Evolutionary conservation across 2,329 filamentous ascomycete genomes (phyloP), one percentile per base, ranked within the genome.

Genomic region (Aureobasidium sp.): DNA sequence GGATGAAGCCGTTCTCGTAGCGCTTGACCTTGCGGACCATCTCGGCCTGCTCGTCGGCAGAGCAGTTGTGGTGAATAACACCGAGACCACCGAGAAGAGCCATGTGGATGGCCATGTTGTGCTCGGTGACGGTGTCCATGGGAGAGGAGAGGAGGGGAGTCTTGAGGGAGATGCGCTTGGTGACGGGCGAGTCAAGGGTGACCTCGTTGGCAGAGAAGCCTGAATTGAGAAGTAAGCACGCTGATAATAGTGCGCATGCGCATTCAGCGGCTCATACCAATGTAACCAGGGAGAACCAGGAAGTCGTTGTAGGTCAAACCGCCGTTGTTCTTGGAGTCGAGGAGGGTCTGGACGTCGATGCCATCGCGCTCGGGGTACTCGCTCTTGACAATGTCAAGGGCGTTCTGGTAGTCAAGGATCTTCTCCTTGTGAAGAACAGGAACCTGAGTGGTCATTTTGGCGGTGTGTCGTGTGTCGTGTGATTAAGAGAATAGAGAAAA

Each of bases 1-100:
- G 82, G 73, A 99, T 99, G 82, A 99, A 99, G 69, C 94, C 94
- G 80, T 99, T 99, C 81, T 99, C 94, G 77, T 91, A 99, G 72
- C 94, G 86, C 88, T 99, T 99, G 70, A 99, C 94, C 82, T 97
- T 97, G 77, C 91, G 86, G 68, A 99, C 90, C 94, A 99, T 99
- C 80, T 96, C 92, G 67, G 94, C 94, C 81, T 99, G 94, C 61
- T 90, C 90, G 32, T 97, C 91, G 34, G 92, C 85, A n/a, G 92
- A 94, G 84, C 94, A 99, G 82, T 99, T 99, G 85, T 99, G 94
- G 82, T 99, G 94, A 69, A 99, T 96, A 69, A 99, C 91, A 79
- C 94, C 90, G 21, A 95, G 81, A 71, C 90, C 90, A 70, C 90
- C 90, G 73, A 94, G 88, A 34, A 94, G 83, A 58, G 90, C 90